A percentile compares a stretch with the other conserved stretches of the same genome.
Evolutionary conservation across 768 basidiomycete genomes (phyloP).

Genomic region (Macrolepiota dolichaula): DNA sequence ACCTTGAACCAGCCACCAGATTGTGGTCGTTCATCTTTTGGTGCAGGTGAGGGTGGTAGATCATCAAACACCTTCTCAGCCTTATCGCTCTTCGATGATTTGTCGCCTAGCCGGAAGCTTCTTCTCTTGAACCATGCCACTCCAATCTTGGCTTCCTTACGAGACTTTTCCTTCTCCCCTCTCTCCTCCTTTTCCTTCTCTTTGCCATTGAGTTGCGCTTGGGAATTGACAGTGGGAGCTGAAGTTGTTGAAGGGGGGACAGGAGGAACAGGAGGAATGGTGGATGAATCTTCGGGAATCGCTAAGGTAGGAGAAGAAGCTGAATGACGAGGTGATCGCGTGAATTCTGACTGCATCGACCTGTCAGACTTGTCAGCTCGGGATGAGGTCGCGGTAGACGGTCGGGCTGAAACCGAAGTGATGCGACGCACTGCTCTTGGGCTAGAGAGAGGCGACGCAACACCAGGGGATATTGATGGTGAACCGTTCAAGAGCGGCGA

Average conservation of each 20-base stretch:
- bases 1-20: slow-evolving; percentile 21
- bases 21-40: slow-evolving; percentile 14
- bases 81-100: slow-evolving; percentile 14
- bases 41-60: slow-evolving; percentile 19
- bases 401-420: slow-evolving; percentile 27
- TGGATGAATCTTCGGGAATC: slow-evolving; percentile 15
- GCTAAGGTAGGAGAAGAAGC: slow-evolving; percentile 25
- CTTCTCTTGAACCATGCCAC: slow-evolving; percentile 53
- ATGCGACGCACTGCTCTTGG: slow-evolving; percentile 22
- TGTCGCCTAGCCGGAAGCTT: slow-evolving; percentile 38
- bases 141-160: slow-evolving; percentile 33
- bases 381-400: neutral
- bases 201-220: slow-evolving; percentile 28
- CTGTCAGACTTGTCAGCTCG: neutral
- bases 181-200: slow-evolving; percentile 31
- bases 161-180: slow-evolving; percentile 34
- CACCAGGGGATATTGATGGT: neutral
- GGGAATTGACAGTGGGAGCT: slow-evolving; percentile 14
- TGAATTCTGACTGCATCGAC: slow-evolving; percentile 18
- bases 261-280: slow-evolving; percentile 15
- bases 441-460: neutral
- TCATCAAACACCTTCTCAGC: slow-evolving; percentile 13
- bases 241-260: slow-evolving; percentile 22
- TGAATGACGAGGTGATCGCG: slow-evolving; percentile 27
- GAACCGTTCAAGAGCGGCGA: neutral